Base-by-base conservation (phyloP, 352 stramenopile species). In the Elongisporangium anandrum region DNA sequence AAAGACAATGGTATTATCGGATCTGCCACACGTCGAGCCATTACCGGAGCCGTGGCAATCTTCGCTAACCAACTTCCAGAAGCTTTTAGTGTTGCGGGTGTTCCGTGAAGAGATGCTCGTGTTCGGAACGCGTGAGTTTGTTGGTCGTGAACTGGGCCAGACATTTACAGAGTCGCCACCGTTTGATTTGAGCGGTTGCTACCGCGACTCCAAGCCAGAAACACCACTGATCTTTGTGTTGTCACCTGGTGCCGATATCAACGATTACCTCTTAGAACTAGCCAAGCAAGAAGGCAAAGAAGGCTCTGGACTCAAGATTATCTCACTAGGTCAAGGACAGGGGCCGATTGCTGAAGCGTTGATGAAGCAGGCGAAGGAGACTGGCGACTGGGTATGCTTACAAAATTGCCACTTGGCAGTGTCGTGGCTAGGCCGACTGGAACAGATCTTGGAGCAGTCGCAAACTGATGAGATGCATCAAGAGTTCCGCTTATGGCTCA, bases 161-260 rank as follows among this genome's bases (percentile, higher is more conserved):
- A 82, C 85, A 24, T 98, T 98, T 71, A 95, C 79, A 0, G 87
- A 97, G 65, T 95, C 90, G 34, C 92, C 92, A 0, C 88, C 91
- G 0, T 98, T 98, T 48, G 91, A 98, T 69, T 73, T 98, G 15
- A 70, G 90, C 29, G 90, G 85, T 13, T 95, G 90, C 45, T 98
- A 97, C 70, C 72, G 69, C n/a, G 94, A 98, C 60, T 97, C 90
- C 3, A 95, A 83, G n/a, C 79, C 79, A 6, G 77, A 88, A 52
- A 98, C 89, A 19, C 94, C 94, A 13, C 67, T 98, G 23, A 98
- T 98, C 53, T 98, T 98, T 61, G 89, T 98, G 47, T 66, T 98
- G 2, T 97, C 77, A 6, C 88, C 92, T 20, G 94, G 94, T 39
- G 94, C 94, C 1, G 94, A 98, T 66, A 95, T 97, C 50, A 98